Percentiles rank a stretch among this genome's conserved stretches.
Evolutionary conservation across 169 alveolate genomes (phyloP).

Genomic region (Plasmodium gonderi): DNA sequence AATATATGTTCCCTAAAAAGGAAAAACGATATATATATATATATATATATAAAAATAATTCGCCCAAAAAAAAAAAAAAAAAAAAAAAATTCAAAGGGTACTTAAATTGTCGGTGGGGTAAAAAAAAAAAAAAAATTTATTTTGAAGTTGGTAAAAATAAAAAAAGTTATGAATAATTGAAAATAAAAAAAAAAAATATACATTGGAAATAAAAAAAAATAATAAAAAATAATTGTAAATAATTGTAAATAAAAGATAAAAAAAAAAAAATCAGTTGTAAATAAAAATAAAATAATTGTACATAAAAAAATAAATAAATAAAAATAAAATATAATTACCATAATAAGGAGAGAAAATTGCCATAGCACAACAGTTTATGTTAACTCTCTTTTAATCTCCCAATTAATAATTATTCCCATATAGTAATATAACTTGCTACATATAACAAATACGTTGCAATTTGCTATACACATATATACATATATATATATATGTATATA

Average conservation of each 20-base stretch:
- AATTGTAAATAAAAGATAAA: not conserved
- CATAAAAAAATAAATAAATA: no score
- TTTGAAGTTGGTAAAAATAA: not conserved
- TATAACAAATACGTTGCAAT: no score
- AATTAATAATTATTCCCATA: no score
- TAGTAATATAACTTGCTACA: no score
- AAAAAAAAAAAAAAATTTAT: not conserved
- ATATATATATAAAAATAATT: not conserved
- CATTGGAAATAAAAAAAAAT: not conserved
- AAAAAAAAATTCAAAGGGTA: not conserved
- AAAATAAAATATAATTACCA: no score
- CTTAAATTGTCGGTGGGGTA: not conserved
- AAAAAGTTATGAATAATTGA: not conserved
- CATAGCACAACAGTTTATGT: no score
- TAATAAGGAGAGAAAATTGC: no score
- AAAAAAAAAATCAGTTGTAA: not conserved
- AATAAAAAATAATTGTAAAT: no score
- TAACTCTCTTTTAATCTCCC: no score
- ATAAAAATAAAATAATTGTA: not conserved
- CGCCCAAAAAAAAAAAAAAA: not conserved
- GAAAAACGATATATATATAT: not conserved
- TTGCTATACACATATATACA: no score
- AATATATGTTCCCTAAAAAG: not conserved
- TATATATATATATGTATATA: no score
- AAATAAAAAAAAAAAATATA: not conserved